Evolutionary conservation across 257 asterid species (phyloP), one percentile per base, ranked within the genome.

Genomic region (Petrea volubilis): DNA sequence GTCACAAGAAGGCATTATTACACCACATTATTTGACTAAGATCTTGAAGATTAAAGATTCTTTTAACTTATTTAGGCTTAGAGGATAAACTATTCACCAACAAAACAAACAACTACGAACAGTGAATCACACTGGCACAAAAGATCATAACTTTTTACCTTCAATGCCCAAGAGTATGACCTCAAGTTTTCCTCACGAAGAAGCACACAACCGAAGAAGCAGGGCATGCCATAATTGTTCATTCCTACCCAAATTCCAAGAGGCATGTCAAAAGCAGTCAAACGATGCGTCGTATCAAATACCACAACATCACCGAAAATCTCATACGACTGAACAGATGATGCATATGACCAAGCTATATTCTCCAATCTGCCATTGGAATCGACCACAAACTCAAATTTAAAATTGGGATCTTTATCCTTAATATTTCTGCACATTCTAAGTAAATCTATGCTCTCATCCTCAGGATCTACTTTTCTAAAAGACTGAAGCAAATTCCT

Each of bases 211-310:
- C 98, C 95, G 9, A 95, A 95, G 84, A 95, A 95, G 82, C 99
- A 95, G 13, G 99, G 99, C 99, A 92, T 92, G 57, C 99, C 98
- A 77, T 95, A 95, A 82, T 95, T 95, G 81, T 95, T 95, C 84
- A 92, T 76, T 72, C 99, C 99, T 14, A 95, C 96, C 95, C 96
- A 95, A 80, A 95, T 95, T 59, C 98, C 98, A 28, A 95, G 87
- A 77, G 99, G 99, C 98, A 90, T 91, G 78, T 95, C 98, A 71
- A 95, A 90, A 70, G 91, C 95, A 80, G 86, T 83, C 82, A 95
- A 79, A 53, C 98, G 87, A 71, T 95, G 98, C 29, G 98, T 94
- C 27, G 98, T 91, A 83, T 94, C 99, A 78, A 94, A 94, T 55
- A 94, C 96, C 71, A 95, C 90, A 27, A 96, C 93, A 77, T 95